A percentile compares a stretch with the other conserved stretches of the same genome.
Evolutionary conservation across 2,329 filamentous ascomycete species (phyloP).

Genomic region (Diaporthe amygdali): DNA sequence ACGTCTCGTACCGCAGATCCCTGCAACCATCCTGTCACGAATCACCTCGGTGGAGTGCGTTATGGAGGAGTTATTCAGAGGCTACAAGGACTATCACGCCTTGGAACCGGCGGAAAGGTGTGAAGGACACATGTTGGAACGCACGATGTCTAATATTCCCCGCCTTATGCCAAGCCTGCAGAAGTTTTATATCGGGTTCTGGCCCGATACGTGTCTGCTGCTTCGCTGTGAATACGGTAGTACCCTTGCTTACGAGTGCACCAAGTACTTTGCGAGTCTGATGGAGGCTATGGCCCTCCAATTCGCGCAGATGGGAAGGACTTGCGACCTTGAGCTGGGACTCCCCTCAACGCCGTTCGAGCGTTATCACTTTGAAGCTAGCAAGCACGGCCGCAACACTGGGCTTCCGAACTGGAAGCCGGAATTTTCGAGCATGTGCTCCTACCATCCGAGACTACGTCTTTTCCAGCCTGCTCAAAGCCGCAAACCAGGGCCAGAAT

Average conservation of each 20-base stretch:
- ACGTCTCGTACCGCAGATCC: not conserved
- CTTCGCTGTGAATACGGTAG: rapidly evolving
- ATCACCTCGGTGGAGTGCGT: not conserved
- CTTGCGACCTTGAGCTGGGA: not conserved
- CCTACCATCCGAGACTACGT: not conserved
- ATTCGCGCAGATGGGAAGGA: not conserved
- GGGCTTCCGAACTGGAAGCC: not conserved
- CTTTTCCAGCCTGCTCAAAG: not conserved
- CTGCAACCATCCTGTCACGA: not conserved
- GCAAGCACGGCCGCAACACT: not conserved
- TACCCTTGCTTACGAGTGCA: not conserved
- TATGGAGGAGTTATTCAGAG: not conserved
- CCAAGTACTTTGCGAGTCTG: not conserved
- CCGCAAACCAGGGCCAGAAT: not conserved
- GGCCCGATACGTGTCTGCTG: not conserved
- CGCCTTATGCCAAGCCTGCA: not conserved
- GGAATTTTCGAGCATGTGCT: not conserved
- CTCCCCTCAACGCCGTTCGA: not conserved
- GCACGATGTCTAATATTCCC: not conserved
- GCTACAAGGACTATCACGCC: not conserved
- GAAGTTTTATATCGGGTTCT: not conserved
- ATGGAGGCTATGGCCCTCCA: not conserved
- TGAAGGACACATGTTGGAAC: not conserved
- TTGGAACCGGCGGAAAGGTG: not conserved
- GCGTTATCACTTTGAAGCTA: not conserved